These are phyloP conservation scores for Pseudocercospora cruenta DNA, from an alignment of 2,329 filamentous ascomycete genomes.

Conservation along the genomic window DNA sequence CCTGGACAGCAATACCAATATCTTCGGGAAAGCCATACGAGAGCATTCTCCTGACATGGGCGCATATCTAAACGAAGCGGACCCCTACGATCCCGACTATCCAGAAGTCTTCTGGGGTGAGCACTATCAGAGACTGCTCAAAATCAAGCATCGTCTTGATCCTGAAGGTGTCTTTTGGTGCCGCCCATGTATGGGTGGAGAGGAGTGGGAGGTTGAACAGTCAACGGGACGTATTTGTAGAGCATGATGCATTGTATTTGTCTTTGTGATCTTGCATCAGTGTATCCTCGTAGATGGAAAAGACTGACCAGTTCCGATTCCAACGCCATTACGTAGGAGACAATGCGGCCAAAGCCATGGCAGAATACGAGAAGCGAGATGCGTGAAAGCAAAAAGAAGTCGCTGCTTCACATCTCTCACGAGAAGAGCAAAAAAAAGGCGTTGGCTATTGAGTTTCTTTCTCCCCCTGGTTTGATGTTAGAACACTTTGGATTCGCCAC, in stretches of 20 bases:
- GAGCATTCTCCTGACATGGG: background rate
- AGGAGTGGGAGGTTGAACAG: background rate
- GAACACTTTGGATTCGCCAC: background rate
- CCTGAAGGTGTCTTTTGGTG: background rate
- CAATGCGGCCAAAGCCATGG: too few relatives aligned
- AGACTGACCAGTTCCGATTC: background rate
- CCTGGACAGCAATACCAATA: background rate
- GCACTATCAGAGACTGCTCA: background rate
- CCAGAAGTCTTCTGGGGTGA: background rate
- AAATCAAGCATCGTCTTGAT: background rate
- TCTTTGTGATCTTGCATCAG: too few relatives aligned
- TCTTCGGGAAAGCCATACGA: background rate
- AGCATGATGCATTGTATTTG: background rate
- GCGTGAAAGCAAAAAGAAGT: too few relatives aligned
- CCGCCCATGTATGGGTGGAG: background rate
- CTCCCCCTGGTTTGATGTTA: background rate
- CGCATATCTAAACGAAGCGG: background rate
- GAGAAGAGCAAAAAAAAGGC: background rate
- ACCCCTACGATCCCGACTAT: background rate
- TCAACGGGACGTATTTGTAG: background rate
- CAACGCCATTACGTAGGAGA: too few relatives aligned
- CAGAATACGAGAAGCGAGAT: background rate
- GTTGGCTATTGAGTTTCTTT: background rate
- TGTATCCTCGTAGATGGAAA: too few relatives aligned
- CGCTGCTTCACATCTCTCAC: background rate